A percentile compares a stretch with the other conserved stretches of the same genome.
These are phyloP conservation scores for Brassica cretica DNA, from an alignment of 345 rosid genomes.

Conservation along the genomic window DNA sequence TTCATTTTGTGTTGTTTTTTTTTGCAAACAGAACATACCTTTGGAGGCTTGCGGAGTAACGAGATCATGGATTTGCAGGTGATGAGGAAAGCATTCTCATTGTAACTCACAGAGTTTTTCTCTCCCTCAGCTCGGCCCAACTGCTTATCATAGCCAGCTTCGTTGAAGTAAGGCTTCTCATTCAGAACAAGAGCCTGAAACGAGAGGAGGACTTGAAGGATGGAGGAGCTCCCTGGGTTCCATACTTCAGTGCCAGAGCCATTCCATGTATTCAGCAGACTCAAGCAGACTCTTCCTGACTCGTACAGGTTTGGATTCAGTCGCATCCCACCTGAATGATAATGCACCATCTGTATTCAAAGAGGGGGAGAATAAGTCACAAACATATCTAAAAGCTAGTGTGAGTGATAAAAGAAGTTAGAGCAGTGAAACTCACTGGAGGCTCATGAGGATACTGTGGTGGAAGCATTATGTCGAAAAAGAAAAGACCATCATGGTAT, in stretches of 20 bases:
- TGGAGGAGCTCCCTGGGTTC: slow-evolving; percentile 71
- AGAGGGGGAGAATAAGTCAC: not conserved
- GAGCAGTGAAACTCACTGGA: slow-evolving; percentile 60
- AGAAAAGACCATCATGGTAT: slow-evolving; percentile 89
- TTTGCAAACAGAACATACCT: slow-evolving; percentile 50
- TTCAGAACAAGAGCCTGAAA: slow-evolving; percentile 98
- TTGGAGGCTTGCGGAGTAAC: slow-evolving; percentile 66
- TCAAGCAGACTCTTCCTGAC: slow-evolving; percentile 87
- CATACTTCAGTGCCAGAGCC: slow-evolving; percentile 90
- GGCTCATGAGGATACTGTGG: slow-evolving; percentile 85
- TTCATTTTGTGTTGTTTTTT: slow-evolving; percentile 10
- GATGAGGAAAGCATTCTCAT: slow-evolving; percentile 77
- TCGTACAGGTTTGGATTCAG: slow-evolving; percentile 90
- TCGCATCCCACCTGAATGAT: slow-evolving; percentile 85
- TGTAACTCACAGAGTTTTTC: slow-evolving; percentile 83
- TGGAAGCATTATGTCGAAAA: slow-evolving; percentile 84
- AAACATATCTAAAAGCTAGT: not conserved
- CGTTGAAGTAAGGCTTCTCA: slow-evolving; percentile 93
- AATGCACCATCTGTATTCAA: slow-evolving; percentile 68
- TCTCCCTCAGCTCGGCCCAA: slow-evolving; percentile 86
- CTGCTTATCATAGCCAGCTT: slow-evolving; percentile 90
- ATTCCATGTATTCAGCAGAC: slow-evolving; percentile 91
- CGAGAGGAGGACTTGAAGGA: slow-evolving; percentile 94
- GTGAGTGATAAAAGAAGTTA: slow-evolving; percentile 7
- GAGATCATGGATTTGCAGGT: slow-evolving; percentile 90